Evolutionary conservation across 129 eudicot species (phyloP).

Genomic region (Artemisia argyi): DNA sequence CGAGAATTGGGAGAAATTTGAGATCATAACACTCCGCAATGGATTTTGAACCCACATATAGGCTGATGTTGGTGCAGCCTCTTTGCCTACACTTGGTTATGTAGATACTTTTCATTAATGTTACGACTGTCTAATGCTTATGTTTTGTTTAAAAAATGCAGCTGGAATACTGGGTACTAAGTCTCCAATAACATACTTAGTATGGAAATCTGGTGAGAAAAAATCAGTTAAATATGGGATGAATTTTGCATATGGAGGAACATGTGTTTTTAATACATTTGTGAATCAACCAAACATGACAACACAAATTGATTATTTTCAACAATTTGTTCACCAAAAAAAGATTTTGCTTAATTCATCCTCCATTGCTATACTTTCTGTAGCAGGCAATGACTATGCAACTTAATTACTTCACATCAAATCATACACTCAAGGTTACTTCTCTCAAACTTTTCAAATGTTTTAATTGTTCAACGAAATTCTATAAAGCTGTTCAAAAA

Average conservation of each 20-base stretch:
- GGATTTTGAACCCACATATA: no score
- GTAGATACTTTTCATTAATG: no score
- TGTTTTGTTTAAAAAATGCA: slow-evolving; percentile 25
- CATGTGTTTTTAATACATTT: slow-evolving; percentile 72
- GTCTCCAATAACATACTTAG: slow-evolving; percentile 53
- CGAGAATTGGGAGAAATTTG: no score
- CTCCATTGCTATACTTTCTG: slow-evolving; percentile 53
- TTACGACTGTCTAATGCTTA: no score
- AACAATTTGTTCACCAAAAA: slow-evolving; percentile 43
- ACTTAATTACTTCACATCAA: slow-evolving; percentile 48
- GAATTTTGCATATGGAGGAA: slow-evolving; percentile 89
- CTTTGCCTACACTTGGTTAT: no score
- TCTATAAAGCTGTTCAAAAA: background rate
- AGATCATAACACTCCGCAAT: no score
- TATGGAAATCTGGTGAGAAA: slow-evolving; percentile 39
- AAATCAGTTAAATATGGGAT: slow-evolving; percentile 42
- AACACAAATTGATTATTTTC: slow-evolving; percentile 61
- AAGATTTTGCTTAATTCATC: slow-evolving; percentile 38
- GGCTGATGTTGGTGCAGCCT: no score
- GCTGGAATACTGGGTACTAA: slow-evolving; percentile 52
- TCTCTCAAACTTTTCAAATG: background rate
- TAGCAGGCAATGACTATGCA: slow-evolving; percentile 79
- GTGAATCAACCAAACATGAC: slow-evolving; percentile 75
- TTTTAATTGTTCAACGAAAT: background rate
- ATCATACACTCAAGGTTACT: slow-evolving; percentile 51